Conservation (phyloP, 495 filamentous ascomycete genomes). For the Penicillium coffeae region DNA sequence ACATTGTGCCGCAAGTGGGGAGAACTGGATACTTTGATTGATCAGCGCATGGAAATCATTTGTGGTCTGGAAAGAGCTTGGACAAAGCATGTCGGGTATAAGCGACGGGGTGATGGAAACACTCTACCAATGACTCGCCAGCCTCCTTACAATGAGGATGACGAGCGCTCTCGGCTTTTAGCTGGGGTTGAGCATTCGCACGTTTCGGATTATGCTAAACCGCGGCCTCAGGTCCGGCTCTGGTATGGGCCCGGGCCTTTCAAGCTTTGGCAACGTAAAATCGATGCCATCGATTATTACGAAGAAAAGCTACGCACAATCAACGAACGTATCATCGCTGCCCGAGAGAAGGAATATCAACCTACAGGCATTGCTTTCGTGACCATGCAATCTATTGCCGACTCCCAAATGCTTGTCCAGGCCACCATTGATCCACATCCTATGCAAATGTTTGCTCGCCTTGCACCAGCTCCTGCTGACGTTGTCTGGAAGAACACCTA, state of each 20-base stretch:
- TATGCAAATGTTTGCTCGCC: constrained; percentile 75
- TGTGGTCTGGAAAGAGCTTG: constrained; percentile 81
- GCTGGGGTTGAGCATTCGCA: constrained; percentile 33
- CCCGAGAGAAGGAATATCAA: constrained; percentile 71
- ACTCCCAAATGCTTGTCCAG: constrained; percentile 91
- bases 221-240: constrained; percentile 66
- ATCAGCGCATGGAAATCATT: constrained; percentile 59
- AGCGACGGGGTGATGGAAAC: constrained; percentile 45
- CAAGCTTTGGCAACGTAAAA: constrained; percentile 63
- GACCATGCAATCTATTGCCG: constrained; percentile 93
- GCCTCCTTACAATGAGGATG: constrained; percentile 45
- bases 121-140: constrained; percentile 49
- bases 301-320: constrained; percentile 77
- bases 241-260: constrained; percentile 81
- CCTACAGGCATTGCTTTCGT: constrained; percentile 87
- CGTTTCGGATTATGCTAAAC: constrained; percentile 35
- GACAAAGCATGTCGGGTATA: constrained; percentile 63
- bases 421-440: constrained; percentile 87
- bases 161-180: constrained; percentile 52
- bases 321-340: constrained; percentile 69
- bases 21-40: constrained; percentile 72
- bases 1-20: constrained; percentile 86
- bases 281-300: constrained; percentile 93
- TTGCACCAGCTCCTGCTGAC: constrained; percentile 82
- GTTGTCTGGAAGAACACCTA: constrained; percentile 95